Conservation (phyloP, 2,329 filamentous ascomycete species). For the Trichoderma asperellum region DNA sequence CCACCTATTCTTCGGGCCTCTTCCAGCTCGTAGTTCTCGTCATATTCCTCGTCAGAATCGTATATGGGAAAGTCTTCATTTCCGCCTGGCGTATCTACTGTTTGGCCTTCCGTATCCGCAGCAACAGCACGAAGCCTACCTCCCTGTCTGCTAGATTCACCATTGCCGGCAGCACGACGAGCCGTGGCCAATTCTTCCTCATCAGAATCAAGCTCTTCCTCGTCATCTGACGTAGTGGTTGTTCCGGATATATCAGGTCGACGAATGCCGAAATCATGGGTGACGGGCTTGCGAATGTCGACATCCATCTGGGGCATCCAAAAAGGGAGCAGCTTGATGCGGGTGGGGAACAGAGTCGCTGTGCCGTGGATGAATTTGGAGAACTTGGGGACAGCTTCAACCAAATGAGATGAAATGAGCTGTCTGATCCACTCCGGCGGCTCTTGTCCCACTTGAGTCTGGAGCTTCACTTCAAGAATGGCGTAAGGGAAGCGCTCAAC, state of each 20-base stretch:
- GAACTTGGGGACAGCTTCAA: constrained; percentile 98
- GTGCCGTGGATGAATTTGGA: constrained; percentile 98
- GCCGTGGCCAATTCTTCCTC: constrained; percentile 54
- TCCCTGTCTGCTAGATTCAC: constrained; percentile 46
- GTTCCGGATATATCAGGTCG: constrained; percentile 74
- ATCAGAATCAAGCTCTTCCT: constrained; percentile 71
- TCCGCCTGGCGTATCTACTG: constrained; percentile 61
- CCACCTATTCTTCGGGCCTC: constrained; percentile 78
- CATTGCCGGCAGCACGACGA: constrained; percentile 35
- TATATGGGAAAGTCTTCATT: constrained; percentile 83
- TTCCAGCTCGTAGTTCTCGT: constrained; percentile 74
- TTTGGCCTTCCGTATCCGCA: constrained; percentile 80
- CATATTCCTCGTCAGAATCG: constrained; percentile 80
- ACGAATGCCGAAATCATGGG: constrained; percentile 88
- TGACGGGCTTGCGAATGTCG: constrained; percentile 91
- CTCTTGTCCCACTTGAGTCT: constrained; percentile 93
- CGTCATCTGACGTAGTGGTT: constrained; percentile 76
- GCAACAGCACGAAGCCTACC: constrained; percentile 49
- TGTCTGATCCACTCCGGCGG: constrained; percentile 96
- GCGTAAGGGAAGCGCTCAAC: constrained; percentile 94
- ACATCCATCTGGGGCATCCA: constrained; percentile 99
- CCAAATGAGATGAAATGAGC: constrained; percentile 87
- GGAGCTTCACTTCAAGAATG: constrained; percentile 94
- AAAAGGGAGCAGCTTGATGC: constrained; percentile 89
- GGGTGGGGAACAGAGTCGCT: constrained; percentile 80